These are phyloP conservation scores for Trichaptum fuscoviolaceum DNA, from an alignment of 768 basidiomycete genomes.

Conservation along the genomic window DNA sequence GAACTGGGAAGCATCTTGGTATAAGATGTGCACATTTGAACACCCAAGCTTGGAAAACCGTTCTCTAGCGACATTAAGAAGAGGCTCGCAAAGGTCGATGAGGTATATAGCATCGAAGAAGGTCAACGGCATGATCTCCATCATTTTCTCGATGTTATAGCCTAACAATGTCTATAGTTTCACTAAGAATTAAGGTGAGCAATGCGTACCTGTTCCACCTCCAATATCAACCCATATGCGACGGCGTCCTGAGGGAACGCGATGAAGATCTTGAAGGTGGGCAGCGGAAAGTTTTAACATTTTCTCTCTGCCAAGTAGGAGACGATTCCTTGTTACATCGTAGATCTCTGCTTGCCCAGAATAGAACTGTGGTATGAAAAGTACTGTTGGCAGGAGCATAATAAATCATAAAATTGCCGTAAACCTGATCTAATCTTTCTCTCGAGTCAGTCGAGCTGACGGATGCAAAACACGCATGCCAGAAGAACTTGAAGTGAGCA, in stretches of 20 bases:
- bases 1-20: slow-evolving; percentile 68
- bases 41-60: slow-evolving; percentile 63
- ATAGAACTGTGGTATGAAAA: slow-evolving; percentile 43
- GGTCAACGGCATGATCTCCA: slow-evolving; percentile 49
- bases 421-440: no score
- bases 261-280: slow-evolving; percentile 48
- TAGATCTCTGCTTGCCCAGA: slow-evolving; percentile 66
- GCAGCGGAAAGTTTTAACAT: slow-evolving; percentile 65
- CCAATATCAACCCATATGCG: slow-evolving; percentile 81
- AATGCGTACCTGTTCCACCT: slow-evolving; percentile 54
- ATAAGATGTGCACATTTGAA: slow-evolving; percentile 66
- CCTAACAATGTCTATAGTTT: slow-evolving; percentile 25
- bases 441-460: no score
- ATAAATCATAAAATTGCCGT: no score
- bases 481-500: no score
- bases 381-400: no score
- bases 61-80: slow-evolving; percentile 64
- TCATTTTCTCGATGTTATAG: slow-evolving; percentile 72
- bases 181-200: no score
- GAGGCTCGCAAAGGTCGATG: slow-evolving; percentile 66
- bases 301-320: slow-evolving; percentile 65
- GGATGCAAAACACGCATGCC: no score
- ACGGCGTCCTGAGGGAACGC: slow-evolving; percentile 33
- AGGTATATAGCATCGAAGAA: slow-evolving; percentile 66
- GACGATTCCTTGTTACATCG: slow-evolving; percentile 54